phyloP scores from a whole-genome alignment of 2,329 filamentous ascomycete genomes.

The Aspergillus sp. region DNA sequence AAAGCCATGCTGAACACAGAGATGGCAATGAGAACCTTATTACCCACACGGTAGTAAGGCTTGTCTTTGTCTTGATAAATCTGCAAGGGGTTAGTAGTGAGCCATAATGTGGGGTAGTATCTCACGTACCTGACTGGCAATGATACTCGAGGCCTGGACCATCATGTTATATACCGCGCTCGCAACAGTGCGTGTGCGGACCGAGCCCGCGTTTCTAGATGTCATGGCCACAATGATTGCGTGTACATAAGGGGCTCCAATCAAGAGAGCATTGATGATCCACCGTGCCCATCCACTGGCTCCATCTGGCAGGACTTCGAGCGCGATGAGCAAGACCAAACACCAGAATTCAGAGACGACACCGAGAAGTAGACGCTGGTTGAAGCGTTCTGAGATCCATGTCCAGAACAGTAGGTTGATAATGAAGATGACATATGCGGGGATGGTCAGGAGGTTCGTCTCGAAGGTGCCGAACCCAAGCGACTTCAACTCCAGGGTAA shows the following conservation, averaged over 20 bases:
- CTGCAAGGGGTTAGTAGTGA: constrained; percentile 34
- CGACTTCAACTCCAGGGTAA: constrained; percentile 49
- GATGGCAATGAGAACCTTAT: constrained; percentile 59
- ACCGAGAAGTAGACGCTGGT: constrained; percentile 57
- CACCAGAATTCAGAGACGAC: constrained; percentile 56
- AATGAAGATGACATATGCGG: constrained; percentile 59
- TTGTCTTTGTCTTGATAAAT: constrained; percentile 59
- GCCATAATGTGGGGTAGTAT: background rate
- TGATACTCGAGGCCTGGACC: constrained; percentile 46
- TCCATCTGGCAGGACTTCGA: constrained; percentile 51
- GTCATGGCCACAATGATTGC: constrained; percentile 54
- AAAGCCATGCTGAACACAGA: constrained; percentile 51
- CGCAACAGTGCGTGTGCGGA: constrained; percentile 46
- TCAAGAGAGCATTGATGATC: constrained; percentile 54
- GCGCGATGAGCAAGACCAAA: constrained; percentile 54
- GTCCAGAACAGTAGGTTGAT: constrained; percentile 58
- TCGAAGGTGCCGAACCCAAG: constrained; percentile 61
- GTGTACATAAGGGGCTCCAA: constrained; percentile 61
- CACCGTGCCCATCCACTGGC: constrained; percentile 57
- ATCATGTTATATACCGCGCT: constrained; percentile 51
- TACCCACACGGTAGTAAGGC: constrained; percentile 60
- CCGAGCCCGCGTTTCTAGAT: constrained; percentile 46
- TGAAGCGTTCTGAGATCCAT: constrained; percentile 57
- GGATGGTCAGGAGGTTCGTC: constrained; percentile 65
- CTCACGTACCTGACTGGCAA: constrained; percentile 40